Evolutionary conservation across 345 rosid species (phyloP).

Genomic region (Hibiscus tridactylites): DNA sequence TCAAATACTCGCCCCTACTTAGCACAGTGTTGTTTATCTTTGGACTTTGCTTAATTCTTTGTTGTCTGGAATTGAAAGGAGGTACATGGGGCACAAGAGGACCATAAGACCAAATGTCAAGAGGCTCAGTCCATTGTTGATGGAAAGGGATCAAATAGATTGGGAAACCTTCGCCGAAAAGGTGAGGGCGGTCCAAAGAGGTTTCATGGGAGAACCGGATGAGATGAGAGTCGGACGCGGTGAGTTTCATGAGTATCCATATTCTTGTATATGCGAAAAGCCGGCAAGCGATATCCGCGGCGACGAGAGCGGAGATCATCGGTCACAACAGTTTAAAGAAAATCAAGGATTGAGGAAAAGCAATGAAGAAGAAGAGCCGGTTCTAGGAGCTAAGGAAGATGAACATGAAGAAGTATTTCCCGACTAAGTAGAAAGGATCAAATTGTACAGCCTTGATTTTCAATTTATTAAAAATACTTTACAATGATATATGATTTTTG

Average conservation of each 20-base stretch:
- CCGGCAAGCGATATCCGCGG: too few species aligned
- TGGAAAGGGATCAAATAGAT: conserved; percentile 56
- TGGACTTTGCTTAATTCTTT: not conserved
- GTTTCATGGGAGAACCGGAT: conserved; percentile 97
- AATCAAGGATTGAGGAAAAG: conserved; percentile 21
- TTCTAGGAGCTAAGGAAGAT: conserved; percentile 20
- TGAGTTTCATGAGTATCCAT: conserved; percentile 84
- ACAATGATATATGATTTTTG: too few species aligned
- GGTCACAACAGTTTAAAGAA: conserved; percentile 10
- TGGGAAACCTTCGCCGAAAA: conserved; percentile 75
- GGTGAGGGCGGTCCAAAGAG: conserved; percentile 80
- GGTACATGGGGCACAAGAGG: conserved; percentile 94
- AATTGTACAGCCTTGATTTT: too few species aligned
- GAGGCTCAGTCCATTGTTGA: conserved; percentile 70
- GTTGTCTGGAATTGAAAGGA: conserved; percentile 34
- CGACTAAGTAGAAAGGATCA: too few species aligned
- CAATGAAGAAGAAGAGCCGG: conserved; percentile 15
- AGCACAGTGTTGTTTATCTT: too few species aligned
- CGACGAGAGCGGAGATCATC: not conserved
- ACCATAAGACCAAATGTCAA: conserved; percentile 91
- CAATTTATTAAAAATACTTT: too few species aligned
- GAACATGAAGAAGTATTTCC: conserved; percentile 17
- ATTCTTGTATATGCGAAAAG: conserved; percentile 67
- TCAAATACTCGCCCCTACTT: too few species aligned
- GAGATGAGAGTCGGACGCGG: conserved; percentile 80